These are phyloP conservation scores for Margaritispora aquatica DNA, from an alignment of 495 filamentous ascomycete genomes.

Conservation along the genomic window DNA sequence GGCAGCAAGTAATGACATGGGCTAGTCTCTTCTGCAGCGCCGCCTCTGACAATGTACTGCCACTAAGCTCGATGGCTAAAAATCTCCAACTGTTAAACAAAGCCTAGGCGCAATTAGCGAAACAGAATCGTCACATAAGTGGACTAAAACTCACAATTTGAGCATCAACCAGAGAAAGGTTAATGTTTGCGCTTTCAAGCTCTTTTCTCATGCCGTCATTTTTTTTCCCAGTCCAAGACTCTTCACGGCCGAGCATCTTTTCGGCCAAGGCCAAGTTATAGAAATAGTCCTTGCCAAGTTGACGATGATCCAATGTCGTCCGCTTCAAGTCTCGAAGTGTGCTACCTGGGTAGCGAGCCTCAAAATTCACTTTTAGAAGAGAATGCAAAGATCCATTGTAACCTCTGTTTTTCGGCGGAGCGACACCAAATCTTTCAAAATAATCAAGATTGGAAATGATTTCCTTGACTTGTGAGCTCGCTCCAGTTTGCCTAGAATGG, in stretches of 20 bases:
- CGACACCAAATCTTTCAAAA: slow-evolving; percentile 66
- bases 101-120: slow-evolving; percentile 41
- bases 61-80: slow-evolving; percentile 76
- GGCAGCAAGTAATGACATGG: slow-evolving; percentile 62
- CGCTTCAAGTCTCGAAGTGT: slow-evolving; percentile 69
- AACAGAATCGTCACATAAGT: not conserved
- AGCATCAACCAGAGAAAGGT: slow-evolving; percentile 84
- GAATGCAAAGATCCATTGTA: slow-evolving; percentile 84
- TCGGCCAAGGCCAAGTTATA: slow-evolving; percentile 72
- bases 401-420: slow-evolving; percentile 43
- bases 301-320: slow-evolving; percentile 52
- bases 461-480: slow-evolving; percentile 50
- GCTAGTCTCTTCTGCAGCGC: slow-evolving; percentile 60
- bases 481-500: slow-evolving; percentile 65
- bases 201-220: slow-evolving; percentile 72
- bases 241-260: slow-evolving; percentile 67
- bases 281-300: slow-evolving; percentile 68
- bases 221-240: slow-evolving; percentile 62
- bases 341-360: slow-evolving; percentile 63
- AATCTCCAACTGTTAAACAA: slow-evolving; percentile 87
- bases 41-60: slow-evolving; percentile 52
- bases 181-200: slow-evolving; percentile 78
- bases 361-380: slow-evolving; percentile 65
- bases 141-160: slow-evolving; percentile 62
- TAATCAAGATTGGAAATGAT: slow-evolving; percentile 66